These are phyloP conservation scores for Mortierella sp. DNA, from an alignment of 371 early-diverging fungal species.

Conservation along the genomic window DNA sequence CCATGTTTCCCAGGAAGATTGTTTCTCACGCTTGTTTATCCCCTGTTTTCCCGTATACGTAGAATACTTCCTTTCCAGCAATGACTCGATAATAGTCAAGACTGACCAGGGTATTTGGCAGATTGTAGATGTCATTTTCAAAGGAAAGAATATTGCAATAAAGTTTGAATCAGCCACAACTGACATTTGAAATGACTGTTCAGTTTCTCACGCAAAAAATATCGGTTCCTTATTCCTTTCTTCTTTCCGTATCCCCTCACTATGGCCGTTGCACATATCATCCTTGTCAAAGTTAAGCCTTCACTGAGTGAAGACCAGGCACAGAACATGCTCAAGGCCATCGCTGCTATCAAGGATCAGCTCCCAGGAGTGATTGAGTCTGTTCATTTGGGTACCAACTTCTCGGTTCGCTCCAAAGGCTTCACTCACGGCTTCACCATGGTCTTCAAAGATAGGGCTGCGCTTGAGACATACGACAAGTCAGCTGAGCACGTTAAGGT, in stretches of 20 bases:
- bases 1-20: not conserved
- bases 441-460: constrained; percentile 44
- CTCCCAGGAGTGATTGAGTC: constrained; percentile 45
- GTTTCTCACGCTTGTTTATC: too few species aligned
- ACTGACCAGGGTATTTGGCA: too few species aligned
- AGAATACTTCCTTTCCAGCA: too few species aligned
- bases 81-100: too few species aligned
- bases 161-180: constrained; percentile 4
- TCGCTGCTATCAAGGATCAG: constrained; percentile 36
- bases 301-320: constrained; percentile 28
- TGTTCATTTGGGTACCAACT: constrained; percentile 54
- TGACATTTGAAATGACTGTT: not conserved
- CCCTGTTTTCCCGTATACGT: too few species aligned
- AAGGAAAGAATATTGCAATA: not conserved
- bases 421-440: constrained; percentile 52
- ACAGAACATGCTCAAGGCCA: constrained; percentile 39
- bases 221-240: not conserved
- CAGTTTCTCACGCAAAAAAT: not conserved
- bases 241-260: not conserved
- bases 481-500: constrained; percentile 39
- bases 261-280: constrained; percentile 43
- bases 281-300: constrained; percentile 52
- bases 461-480: constrained; percentile 46
- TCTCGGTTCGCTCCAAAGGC: constrained; percentile 37
- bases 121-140: too few species aligned